phyloP scores from a whole-genome alignment of 73 alveolate species.

The Breviolum minutum region DNA sequence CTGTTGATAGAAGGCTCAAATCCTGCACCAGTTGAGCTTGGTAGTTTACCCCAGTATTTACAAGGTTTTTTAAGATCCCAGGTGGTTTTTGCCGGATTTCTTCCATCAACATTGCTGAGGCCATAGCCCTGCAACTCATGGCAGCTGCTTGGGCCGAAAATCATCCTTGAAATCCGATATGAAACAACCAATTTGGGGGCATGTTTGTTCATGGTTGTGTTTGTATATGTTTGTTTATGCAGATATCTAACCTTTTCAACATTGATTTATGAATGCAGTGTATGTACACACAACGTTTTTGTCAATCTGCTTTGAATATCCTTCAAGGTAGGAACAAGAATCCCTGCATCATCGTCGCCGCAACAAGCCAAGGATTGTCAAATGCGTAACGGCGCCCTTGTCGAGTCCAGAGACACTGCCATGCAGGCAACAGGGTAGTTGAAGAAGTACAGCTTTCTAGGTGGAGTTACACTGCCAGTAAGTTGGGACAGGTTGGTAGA shows the following conservation, averaged over 20 bases:
- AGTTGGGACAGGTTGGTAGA: background rate
- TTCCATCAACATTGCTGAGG: background rate
- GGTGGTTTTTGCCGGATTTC: too few relatives aligned
- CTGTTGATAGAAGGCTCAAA: background rate
- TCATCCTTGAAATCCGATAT: background rate
- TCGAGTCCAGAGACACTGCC: background rate
- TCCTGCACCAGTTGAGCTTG: background rate
- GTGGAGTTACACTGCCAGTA: background rate
- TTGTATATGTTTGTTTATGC: background rate
- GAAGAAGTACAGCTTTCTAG: too few relatives aligned
- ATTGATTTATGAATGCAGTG: background rate
- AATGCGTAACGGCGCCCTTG: background rate
- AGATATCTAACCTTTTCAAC: background rate
- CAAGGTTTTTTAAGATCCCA: too few relatives aligned
- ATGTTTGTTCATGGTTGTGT: background rate
- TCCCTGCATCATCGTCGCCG: background rate
- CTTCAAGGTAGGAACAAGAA: too few relatives aligned
- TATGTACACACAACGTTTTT: too few relatives aligned
- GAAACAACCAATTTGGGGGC: background rate
- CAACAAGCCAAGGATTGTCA: slow-evolving; percentile 12
- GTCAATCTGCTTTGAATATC: too few relatives aligned
- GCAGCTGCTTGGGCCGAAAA: background rate
- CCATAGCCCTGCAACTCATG: slow-evolving; percentile 7
- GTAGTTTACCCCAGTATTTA: too few relatives aligned
- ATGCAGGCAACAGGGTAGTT: background rate